Evolutionary conservation across 1,284 basidiomycete species (phyloP).

Genomic region (Irpex lacteus): DNA sequence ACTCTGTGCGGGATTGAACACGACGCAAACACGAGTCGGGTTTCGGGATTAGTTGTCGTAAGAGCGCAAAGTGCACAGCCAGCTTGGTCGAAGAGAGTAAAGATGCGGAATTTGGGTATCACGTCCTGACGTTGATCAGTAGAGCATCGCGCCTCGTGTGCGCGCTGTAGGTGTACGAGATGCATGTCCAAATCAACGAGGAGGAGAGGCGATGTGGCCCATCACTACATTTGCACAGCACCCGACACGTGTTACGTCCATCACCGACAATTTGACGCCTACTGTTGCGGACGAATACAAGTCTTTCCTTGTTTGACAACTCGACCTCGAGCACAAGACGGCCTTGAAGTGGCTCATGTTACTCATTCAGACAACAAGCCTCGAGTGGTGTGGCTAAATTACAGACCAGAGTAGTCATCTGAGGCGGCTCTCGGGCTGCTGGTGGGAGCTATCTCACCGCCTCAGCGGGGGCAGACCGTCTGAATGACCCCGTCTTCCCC

Average conservation of each 20-base stretch:
- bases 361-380: no score
- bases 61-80: not conserved
- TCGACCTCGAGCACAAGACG: not conserved
- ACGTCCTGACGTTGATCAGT: slow-evolving; percentile 5
- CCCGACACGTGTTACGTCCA: not conserved
- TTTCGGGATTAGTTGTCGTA: not conserved
- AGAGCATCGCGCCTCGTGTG: slow-evolving; percentile 8
- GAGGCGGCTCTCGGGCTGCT: not conserved
- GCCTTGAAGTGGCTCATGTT: not conserved
- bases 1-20: not conserved
- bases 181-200: not conserved
- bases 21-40: slow-evolving; percentile 5
- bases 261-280: not conserved
- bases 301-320: not conserved
- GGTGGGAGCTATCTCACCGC: not conserved
- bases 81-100: slow-evolving; percentile 1
- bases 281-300: not conserved
- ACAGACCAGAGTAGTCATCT: no score
- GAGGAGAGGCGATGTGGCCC: slow-evolving; percentile 3
- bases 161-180: slow-evolving; percentile 1
- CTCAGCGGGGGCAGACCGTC: not conserved
- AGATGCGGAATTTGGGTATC: not conserved
- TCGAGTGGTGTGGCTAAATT: no score
- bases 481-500: not conserved
- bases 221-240: slow-evolving; percentile 2